Conservation (phyloP, 169 alveolate genomes). For the Ophryocystis elektroscirrha region DNA sequence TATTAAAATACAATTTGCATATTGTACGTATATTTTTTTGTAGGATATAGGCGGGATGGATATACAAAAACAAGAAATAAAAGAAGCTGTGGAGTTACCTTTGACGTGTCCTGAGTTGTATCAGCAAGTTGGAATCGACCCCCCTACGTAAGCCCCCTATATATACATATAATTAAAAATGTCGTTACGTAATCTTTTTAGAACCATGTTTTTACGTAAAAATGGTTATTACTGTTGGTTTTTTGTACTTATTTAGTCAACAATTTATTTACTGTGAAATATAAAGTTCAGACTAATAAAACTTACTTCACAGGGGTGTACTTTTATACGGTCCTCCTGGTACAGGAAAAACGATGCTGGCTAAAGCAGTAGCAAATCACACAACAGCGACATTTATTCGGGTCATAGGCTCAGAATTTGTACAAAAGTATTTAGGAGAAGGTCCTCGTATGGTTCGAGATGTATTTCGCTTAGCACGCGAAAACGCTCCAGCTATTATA, state of each 20-base stretch:
- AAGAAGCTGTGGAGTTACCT: slow-evolving; percentile 97
- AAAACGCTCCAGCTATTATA: slow-evolving; percentile 84
- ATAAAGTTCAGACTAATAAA: no score
- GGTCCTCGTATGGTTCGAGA: slow-evolving; percentile 99
- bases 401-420: slow-evolving; percentile 95
- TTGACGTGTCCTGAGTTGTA: slow-evolving; percentile 89
- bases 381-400: slow-evolving; percentile 86
- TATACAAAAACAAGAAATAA: slow-evolving; percentile 87
- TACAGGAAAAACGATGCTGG: slow-evolving; percentile 97
- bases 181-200: no score
- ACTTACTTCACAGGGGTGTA: slow-evolving; percentile 64
- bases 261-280: no score
- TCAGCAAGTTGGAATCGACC: slow-evolving; percentile 91
- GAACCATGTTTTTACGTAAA: no score
- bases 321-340: slow-evolving; percentile 97
- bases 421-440: slow-evolving; percentile 91
- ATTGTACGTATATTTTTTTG: background rate
- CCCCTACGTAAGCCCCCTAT: slow-evolving; percentile 54
- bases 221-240: no score
- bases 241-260: no score
- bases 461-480: slow-evolving; percentile 84
- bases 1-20: no score
- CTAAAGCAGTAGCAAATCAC: slow-evolving; percentile 97
- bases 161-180: no score
- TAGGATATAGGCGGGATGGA: slow-evolving; percentile 94